Evolutionary conservation across 768 basidiomycete genomes (phyloP), one percentile per base, ranked within the genome.

Genomic region (Podaxis sp.): DNA sequence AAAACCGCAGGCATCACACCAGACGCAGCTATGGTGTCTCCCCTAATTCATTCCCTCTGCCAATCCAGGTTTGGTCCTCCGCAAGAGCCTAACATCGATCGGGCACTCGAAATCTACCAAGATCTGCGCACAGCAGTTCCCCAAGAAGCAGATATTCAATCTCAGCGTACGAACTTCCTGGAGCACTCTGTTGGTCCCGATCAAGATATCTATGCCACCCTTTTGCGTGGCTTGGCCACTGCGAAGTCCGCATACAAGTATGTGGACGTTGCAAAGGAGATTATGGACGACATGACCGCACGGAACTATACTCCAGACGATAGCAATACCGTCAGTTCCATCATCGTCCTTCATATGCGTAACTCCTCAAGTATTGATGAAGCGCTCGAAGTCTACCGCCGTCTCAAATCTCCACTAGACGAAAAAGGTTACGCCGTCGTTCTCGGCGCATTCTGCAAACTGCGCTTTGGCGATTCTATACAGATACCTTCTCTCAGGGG

Each of bases 331-430:
- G 73, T 82, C 12, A 77, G 84, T 4, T 82, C 85, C 2, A 73
- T 85, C 40, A 80, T 89, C 49, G 80, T 89, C 55, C 73, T 90
- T 50, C 81, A 85, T 52, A 93, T 96, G 87, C 82, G 83, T 25
- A 75, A 78, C n/a, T 76, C 85, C 1, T 68, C 80, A 1, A 80
- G 70, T 46, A 80, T 84, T 52, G 76, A 82, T 25, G 83, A 85
- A 12, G 91, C 92, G 0, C 82, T 91, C 59, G 74, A 82, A 15
- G 76, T 82, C 0, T 96, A 96, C 72, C 73, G 76, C 66, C 65
- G 74, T 59, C 66, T 75, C 72, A 71, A 76, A 67, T 67, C 69
- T 60, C 68, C 74, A 64, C 73, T 93, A 59, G 82, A 86, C 63
- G 80, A 82, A 63, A 76, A 79, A 50, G 89, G 86, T 9, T 93